These are phyloP conservation scores for Melastoma malabathricum DNA, from an alignment of 345 rosid genomes.

Conservation along the genomic window DNA sequence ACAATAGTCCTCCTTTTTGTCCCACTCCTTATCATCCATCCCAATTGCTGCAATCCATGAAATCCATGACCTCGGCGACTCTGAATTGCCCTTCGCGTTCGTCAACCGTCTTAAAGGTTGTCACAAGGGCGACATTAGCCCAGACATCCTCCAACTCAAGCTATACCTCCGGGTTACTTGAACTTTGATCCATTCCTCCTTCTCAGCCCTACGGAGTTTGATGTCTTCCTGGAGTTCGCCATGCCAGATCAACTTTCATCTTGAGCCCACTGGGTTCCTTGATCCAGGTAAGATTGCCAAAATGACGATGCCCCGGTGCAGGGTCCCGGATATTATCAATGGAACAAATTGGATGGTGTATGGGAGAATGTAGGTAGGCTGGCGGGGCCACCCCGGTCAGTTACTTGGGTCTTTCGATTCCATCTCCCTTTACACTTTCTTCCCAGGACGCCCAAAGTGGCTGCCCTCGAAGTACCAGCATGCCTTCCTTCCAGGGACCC, in stretches of 20 bases:
- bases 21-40: not conserved
- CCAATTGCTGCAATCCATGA: not conserved
- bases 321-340: conserved; percentile 21
- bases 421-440: conserved; percentile 16
- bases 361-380: conserved; percentile 4
- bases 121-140: conserved; percentile 17
- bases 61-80: not conserved
- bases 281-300: conserved; percentile 11
- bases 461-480: conserved; percentile 8
- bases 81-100: conserved; percentile 12
- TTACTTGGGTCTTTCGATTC: conserved; percentile 8
- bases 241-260: conserved; percentile 18
- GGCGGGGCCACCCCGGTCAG: not conserved
- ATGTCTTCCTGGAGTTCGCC: conserved; percentile 15
- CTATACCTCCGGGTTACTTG: conserved; percentile 23
- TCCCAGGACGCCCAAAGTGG: conserved; percentile 15
- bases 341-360: conserved; percentile 16
- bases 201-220: conserved; percentile 14
- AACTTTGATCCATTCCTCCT: not conserved
- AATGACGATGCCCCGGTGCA: conserved; percentile 25
- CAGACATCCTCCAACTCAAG: conserved; percentile 18
- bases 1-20: not conserved
- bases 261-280: conserved; percentile 15
- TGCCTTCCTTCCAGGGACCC: conserved; percentile 10
- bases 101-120: conserved; percentile 19